Evolutionary conservation across 1,139 yeast species (phyloP).

Genomic region (Wickerhamomyces sp.): DNA sequence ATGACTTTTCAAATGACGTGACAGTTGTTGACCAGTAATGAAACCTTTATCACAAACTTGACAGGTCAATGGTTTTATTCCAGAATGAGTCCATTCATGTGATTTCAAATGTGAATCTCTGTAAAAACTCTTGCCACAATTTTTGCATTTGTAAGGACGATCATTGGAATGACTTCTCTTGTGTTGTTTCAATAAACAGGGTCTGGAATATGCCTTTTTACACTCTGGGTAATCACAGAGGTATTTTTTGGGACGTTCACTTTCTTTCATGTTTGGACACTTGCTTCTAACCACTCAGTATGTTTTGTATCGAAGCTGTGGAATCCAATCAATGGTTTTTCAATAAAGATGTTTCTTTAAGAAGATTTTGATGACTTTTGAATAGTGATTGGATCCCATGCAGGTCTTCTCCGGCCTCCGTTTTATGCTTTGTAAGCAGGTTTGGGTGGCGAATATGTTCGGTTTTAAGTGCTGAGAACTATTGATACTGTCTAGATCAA

Average conservation of each 20-base stretch:
- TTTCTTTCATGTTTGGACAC: background rate
- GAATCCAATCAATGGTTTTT: no score
- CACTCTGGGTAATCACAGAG: constrained; percentile 33
- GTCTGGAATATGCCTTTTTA: constrained; percentile 40
- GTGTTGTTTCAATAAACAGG: constrained; percentile 50
- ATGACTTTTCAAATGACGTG: constrained; percentile 55
- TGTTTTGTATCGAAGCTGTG: no score
- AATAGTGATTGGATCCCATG: no score
- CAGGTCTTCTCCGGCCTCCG: no score
- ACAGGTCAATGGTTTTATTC: constrained; percentile 57
- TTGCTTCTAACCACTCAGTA: no score
- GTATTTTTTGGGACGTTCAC: constrained; percentile 26
- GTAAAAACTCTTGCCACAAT: constrained; percentile 72
- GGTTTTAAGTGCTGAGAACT: no score
- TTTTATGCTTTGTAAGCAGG: no score
- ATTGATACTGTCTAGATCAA: no score
- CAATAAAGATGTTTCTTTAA: no score
- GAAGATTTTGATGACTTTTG: no score
- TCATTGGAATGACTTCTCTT: constrained; percentile 76
- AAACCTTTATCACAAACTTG: constrained; percentile 57
- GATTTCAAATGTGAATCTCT: constrained; percentile 59
- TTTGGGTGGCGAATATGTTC: no score
- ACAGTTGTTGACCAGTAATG: constrained; percentile 65
- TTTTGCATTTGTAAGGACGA: constrained; percentile 70
- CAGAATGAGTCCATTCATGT: constrained; percentile 61